A percentile compares a stretch with the other conserved stretches of the same genome.
These are phyloP conservation scores for Podospora sp. DNA, from an alignment of 495 filamentous ascomycete genomes.

Conservation along the genomic window DNA sequence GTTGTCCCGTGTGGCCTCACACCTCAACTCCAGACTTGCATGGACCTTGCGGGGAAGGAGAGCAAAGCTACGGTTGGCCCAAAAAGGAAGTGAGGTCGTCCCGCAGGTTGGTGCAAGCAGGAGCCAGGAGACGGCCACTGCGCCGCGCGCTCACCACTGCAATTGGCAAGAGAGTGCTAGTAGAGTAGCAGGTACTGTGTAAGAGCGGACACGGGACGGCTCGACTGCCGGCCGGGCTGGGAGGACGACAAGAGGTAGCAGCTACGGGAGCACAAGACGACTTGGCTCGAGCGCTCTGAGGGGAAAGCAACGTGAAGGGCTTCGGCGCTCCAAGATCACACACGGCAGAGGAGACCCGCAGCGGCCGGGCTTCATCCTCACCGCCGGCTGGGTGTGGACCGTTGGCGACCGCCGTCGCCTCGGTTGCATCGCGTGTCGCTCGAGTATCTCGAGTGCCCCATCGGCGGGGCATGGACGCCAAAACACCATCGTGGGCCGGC, in stretches of 20 bases:
- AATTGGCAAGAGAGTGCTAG: neutral
- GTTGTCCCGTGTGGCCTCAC: slow-evolving; percentile 20
- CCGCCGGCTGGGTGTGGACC: slow-evolving; percentile 8
- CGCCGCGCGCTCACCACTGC: neutral
- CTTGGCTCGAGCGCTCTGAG: neutral
- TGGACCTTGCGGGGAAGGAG: slow-evolving; percentile 26
- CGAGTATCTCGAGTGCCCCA: neutral
- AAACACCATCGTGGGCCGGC: neutral
- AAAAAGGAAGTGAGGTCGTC: slow-evolving; percentile 27
- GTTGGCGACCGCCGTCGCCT: slow-evolving; percentile 3
- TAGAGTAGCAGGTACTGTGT: neutral
- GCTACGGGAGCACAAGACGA: neutral
- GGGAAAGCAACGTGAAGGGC: neutral
- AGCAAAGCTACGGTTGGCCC: slow-evolving; percentile 23
- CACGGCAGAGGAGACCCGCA: slow-evolving; percentile 1
- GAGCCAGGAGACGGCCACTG: slow-evolving; percentile 21
- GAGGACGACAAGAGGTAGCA: slow-evolving; percentile 2
- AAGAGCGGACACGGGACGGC: slow-evolving; percentile 31
- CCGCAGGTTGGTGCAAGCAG: slow-evolving; percentile 17
- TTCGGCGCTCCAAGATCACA: neutral
- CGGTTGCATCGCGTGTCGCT: slow-evolving; percentile 6
- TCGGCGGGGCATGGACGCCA: neutral
- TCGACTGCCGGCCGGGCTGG: slow-evolving; percentile 27
- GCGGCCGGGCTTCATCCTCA: slow-evolving; percentile 5
- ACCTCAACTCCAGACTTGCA: neutral